A percentile compares a stretch with the other conserved stretches of the same genome.
phyloP scores from a whole-genome alignment of 345 rosid species.

The Dovyalis caffra region DNA sequence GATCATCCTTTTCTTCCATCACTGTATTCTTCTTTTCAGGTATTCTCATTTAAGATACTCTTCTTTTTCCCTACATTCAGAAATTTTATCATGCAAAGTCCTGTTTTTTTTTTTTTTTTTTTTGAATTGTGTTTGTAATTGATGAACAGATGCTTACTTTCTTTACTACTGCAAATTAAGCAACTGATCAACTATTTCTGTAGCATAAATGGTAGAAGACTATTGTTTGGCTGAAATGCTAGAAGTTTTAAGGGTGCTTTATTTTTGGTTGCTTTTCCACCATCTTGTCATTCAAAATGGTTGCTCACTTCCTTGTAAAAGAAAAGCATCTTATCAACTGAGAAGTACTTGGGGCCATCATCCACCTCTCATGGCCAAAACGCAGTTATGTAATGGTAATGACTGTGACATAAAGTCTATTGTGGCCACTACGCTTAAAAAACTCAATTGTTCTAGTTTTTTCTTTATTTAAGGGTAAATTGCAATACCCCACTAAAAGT shows the following conservation, averaged over 20 bases:
- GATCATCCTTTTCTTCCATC: conserved; percentile 98
- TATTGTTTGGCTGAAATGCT: not conserved
- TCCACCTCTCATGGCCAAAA: no score
- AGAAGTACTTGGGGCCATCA: no score
- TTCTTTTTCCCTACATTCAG: not conserved
- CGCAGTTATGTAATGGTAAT: no score
- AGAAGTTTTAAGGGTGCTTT: not conserved
- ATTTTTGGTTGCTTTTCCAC: not conserved
- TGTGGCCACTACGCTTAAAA: no score
- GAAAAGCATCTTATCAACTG: no score
- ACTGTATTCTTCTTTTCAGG: conserved; percentile 91
- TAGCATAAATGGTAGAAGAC: not conserved
- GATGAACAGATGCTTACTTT: not conserved
- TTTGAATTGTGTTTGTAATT: not conserved
- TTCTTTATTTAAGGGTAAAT: not conserved
- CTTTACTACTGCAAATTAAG: not conserved
- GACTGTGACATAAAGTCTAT: no score
- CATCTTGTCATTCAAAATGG: not conserved
- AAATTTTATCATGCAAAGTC: not conserved
- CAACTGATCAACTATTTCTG: not conserved
- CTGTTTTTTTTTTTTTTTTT: not conserved
- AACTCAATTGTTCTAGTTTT: no score
- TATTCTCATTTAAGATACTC: conserved; percentile 22
- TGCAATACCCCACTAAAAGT: not conserved
- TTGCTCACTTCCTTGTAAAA: no score